Conservation (phyloP, 129 eudicot species). For the Chrysanthemum makinoi region DNA sequence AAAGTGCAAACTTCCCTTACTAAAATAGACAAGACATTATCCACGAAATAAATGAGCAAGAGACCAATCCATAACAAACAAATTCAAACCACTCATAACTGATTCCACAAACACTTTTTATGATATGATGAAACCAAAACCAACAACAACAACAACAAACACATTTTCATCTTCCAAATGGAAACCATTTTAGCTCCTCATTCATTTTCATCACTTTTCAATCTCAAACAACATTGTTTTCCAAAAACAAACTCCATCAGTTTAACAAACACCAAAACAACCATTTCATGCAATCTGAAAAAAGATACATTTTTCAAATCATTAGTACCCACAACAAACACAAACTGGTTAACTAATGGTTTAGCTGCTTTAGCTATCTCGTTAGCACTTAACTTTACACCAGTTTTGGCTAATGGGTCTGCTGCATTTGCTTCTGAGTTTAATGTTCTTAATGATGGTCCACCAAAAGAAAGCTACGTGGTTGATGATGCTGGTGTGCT, state of each 20-base stretch:
- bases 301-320: conserved; percentile 36
- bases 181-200: conserved; percentile 91
- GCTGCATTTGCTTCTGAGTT: conserved; percentile 92
- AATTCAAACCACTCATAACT: conserved; percentile 53
- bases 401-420: conserved; percentile 42
- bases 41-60: conserved; percentile 31
- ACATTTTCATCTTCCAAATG: conserved; percentile 43
- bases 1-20: neutral
- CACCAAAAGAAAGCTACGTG: conserved; percentile 78
- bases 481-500: conserved; percentile 99
- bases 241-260: conserved; percentile 40
- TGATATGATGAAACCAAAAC: conserved; percentile 1
- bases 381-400: conserved; percentile 68
- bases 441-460: conserved; percentile 84
- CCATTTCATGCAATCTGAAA: conserved; percentile 57
- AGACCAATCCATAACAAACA: conserved; percentile 53
- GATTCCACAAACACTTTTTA: conserved; percentile 30
- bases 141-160: conserved; percentile 27
- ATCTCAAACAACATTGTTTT: conserved; percentile 35
- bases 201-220: conserved; percentile 58
- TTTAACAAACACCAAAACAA: conserved; percentile 41
- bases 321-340: conserved; percentile 21
- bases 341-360: conserved; percentile 63
- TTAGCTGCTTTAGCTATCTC: conserved; percentile 89
- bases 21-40: conserved; percentile 45